phyloP scores from a whole-genome alignment of 345 rosid species.

The Eucalyptus leucophloia region DNA sequence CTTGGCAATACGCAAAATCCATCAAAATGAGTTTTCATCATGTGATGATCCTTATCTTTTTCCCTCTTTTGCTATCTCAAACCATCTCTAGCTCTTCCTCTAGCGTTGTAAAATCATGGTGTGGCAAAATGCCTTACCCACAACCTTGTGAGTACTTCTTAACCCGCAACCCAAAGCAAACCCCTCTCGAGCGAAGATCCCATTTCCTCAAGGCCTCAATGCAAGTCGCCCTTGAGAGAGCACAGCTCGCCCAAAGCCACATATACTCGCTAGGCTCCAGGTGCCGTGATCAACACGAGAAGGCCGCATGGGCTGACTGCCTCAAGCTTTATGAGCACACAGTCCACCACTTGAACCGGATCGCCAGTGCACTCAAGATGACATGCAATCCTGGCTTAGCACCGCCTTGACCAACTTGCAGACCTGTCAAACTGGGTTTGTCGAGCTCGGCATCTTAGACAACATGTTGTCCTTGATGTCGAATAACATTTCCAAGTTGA shows the following conservation, averaged over 20 bases:
- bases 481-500: slow-evolving; percentile 58
- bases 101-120: too few species aligned
- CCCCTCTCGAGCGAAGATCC: neutral
- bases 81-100: too few species aligned
- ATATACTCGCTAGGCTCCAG: neutral
- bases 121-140: neutral
- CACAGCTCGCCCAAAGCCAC: neutral
- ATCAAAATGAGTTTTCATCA: slow-evolving; percentile 17
- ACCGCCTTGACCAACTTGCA: slow-evolving; percentile 75
- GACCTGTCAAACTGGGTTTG: slow-evolving; percentile 57
- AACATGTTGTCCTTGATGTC: slow-evolving; percentile 44
- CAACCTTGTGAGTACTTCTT: neutral
- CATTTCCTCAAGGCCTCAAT: neutral
- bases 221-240: neutral
- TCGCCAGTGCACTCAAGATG: slow-evolving; percentile 32
- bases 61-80: too few species aligned
- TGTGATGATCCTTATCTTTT: too few species aligned
- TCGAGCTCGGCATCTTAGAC: slow-evolving; percentile 51
- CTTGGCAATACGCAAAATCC: neutral
- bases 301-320: neutral
- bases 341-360: neutral
- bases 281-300: neutral
- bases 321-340: neutral
- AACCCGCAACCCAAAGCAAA: too few species aligned
- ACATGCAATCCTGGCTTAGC: slow-evolving; percentile 86